Evolutionary conservation across 805 yeast species (phyloP).

Genomic region (Myxozyma mucilagina): DNA sequence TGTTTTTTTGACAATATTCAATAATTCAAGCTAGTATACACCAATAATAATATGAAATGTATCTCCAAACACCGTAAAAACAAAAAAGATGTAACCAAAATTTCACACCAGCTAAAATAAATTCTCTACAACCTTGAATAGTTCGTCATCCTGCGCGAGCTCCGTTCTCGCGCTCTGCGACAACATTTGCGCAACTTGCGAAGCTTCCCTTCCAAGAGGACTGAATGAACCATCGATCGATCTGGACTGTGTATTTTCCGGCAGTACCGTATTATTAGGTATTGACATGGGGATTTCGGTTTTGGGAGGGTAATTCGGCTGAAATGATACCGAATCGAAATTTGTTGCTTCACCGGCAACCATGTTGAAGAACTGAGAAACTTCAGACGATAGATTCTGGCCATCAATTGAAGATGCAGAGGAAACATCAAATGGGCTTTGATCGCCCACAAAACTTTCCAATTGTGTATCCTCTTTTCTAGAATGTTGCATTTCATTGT

Average conservation of each 20-base stretch:
- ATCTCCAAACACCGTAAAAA: neutral
- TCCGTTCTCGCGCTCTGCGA: neutral
- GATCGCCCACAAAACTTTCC: neutral
- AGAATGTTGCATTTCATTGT: neutral
- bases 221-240: neutral
- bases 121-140: slow-evolving; percentile 1
- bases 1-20: too few species aligned
- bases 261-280: neutral
- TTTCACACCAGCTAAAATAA: neutral
- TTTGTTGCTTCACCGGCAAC: neutral
- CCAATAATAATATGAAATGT: too few species aligned
- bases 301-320: neutral
- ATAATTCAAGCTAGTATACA: too few species aligned
- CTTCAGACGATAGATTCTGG: slow-evolving; percentile 2
- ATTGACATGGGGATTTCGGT: neutral
- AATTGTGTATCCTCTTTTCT: neutral
- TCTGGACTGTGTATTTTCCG: neutral
- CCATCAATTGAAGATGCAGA: slow-evolving; percentile 7
- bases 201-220: slow-evolving; percentile 5
- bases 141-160: slow-evolving; percentile 1
- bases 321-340: neutral
- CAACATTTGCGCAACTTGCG: slow-evolving; percentile 8
- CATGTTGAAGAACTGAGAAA: slow-evolving; percentile 2
- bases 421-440: neutral
- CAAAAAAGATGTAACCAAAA: neutral